Evolutionary conservation across 192 early-diverging fungal species (phyloP).

Genomic region (Backusella parvicylindrica): DNA sequence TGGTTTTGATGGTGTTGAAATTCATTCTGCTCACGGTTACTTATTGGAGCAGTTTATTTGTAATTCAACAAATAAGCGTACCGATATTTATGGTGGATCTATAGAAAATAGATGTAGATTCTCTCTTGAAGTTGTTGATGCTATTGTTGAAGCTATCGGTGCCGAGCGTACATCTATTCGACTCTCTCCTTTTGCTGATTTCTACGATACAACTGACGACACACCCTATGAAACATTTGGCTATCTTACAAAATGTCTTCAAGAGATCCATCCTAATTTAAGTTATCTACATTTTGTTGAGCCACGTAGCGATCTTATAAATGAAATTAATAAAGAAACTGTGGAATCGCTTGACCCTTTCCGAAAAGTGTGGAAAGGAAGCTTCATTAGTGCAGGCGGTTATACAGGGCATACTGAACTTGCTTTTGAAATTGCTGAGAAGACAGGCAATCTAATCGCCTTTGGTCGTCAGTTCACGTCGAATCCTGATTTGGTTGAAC

Average conservation of each 20-base stretch:
- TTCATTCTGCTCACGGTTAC: conserved; percentile 92
- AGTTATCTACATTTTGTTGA: conserved; percentile 36
- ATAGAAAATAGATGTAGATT: conserved; percentile 30
- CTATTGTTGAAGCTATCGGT: conserved; percentile 23
- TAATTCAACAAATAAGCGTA: conserved; percentile 79
- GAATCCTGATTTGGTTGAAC: conserved; percentile 1
- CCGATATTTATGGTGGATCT: conserved; percentile 35
- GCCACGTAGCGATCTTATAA: conserved; percentile 6
- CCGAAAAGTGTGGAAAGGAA: conserved; percentile 15
- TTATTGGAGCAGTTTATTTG: conserved; percentile 78
- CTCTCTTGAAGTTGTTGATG: conserved; percentile 28
- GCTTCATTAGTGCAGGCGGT: conserved; percentile 23
- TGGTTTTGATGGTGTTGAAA: conserved; percentile 85
- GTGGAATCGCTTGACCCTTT: conserved; percentile 3
- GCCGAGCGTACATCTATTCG: conserved; percentile 32
- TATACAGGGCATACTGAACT: background rate
- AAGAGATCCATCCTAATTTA: conserved; percentile 26
- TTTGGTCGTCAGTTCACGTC: conserved; percentile 7
- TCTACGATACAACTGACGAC: conserved; percentile 33
- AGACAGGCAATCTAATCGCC: background rate
- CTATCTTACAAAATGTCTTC: conserved; percentile 13
- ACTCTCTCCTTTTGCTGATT: conserved; percentile 25
- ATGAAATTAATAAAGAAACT: background rate
- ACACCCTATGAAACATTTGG: conserved; percentile 20
- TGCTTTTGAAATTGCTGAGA: conserved; percentile 13